Conservation (phyloP, 2,329 filamentous ascomycete genomes). For the Colletotrichum sp. region DNA sequence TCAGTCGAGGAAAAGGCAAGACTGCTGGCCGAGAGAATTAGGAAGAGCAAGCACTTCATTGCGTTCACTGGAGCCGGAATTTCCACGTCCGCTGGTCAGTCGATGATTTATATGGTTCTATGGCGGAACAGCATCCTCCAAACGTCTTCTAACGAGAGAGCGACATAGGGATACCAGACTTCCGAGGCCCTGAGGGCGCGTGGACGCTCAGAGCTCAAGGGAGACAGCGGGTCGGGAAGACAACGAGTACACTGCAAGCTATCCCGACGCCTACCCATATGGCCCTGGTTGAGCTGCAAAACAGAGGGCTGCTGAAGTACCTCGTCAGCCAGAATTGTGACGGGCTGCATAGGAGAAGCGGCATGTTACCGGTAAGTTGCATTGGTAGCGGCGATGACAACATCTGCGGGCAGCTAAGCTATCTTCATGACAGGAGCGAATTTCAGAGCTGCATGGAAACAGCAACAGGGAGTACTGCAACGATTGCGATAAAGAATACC, state of each 20-base stretch:
- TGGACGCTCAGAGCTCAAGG: constrained; percentile 51
- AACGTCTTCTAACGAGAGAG: background rate
- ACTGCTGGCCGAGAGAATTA: constrained; percentile 39
- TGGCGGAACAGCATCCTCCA: background rate
- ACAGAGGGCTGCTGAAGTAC: constrained; percentile 44
- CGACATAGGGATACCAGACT: constrained; percentile 47
- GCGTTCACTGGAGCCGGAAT: constrained; percentile 52
- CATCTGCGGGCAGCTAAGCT: too few relatives aligned
- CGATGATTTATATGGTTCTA: background rate
- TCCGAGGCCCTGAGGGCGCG: constrained; percentile 49
- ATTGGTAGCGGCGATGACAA: too few relatives aligned
- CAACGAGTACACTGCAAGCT: constrained; percentile 44
- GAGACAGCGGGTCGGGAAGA: constrained; percentile 32
- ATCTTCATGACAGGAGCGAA: constrained; percentile 44
- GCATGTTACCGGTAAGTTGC: constrained; percentile 43
- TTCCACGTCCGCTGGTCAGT: constrained; percentile 48
- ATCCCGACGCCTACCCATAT: constrained; percentile 51
- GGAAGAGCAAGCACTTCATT: constrained; percentile 48
- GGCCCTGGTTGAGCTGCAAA: constrained; percentile 49
- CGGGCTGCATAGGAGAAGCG: constrained; percentile 48
- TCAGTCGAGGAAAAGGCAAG: constrained; percentile 38
- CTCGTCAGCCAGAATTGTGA: constrained; percentile 51
- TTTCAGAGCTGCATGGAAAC: constrained; percentile 53
- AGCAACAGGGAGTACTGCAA: constrained; percentile 50
- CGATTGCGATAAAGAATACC: constrained; percentile 49